Conservation (phyloP, 2,329 filamentous ascomycete species). For the Ophiostoma sp. region DNA sequence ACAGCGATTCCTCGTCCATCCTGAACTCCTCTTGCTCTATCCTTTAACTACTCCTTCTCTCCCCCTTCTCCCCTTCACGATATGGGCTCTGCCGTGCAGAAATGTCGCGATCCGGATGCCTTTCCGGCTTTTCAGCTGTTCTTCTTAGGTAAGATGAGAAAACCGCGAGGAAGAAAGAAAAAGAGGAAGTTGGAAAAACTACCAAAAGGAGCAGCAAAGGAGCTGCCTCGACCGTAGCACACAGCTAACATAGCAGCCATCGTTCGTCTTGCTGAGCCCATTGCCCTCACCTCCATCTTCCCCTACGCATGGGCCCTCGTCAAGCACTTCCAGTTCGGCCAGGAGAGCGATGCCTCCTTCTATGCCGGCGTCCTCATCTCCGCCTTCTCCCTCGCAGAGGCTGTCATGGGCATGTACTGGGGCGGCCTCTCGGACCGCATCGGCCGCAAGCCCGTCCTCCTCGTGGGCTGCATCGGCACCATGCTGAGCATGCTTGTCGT, state of each 20-base stretch:
- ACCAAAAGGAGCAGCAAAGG: neutral
- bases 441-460: slow-evolving; percentile 77
- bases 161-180: too few species aligned
- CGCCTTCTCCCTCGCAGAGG: slow-evolving; percentile 76
- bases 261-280: slow-evolving; percentile 86
- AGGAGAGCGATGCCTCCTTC: slow-evolving; percentile 71
- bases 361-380: slow-evolving; percentile 86
- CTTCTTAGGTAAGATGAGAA: slow-evolving; percentile 61
- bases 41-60: neutral
- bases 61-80: slow-evolving; percentile 28
- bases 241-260: slow-evolving; percentile 54
- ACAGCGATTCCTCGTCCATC: too few species aligned
- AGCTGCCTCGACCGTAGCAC: too few species aligned
- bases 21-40: neutral
- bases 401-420: slow-evolving; percentile 82
- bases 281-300: slow-evolving; percentile 88
- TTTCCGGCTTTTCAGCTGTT: slow-evolving; percentile 82
- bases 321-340: slow-evolving; percentile 67
- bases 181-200: neutral
- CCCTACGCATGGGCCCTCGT: slow-evolving; percentile 85
- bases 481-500: slow-evolving; percentile 78
- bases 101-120: slow-evolving; percentile 58
- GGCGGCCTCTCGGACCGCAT: slow-evolving; percentile 74
- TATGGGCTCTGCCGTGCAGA: slow-evolving; percentile 50
- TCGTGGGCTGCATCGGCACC: slow-evolving; percentile 76